These are phyloP conservation scores for Lepidium africanum DNA, from an alignment of 345 rosid genomes.

Conservation along the genomic window DNA sequence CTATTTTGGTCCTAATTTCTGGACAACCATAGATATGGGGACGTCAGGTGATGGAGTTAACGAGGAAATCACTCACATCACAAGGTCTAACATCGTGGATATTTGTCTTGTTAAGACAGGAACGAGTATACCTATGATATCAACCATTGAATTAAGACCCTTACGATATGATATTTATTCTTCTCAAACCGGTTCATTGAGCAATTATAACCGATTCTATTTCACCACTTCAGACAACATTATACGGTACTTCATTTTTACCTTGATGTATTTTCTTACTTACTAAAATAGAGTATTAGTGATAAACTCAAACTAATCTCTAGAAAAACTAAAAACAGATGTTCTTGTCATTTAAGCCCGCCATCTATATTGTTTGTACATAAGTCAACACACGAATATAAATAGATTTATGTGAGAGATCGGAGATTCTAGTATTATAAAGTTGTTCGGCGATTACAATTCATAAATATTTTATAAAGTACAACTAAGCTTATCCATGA, in stretches of 20 bases:
- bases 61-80: conserved; percentile 26
- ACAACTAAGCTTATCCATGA: too few relatives aligned
- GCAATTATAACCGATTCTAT: not conserved
- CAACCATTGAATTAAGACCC: conserved; percentile 9
- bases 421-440: too few relatives aligned
- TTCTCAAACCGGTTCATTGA: not conserved
- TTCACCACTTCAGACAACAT: not conserved
- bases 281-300: not conserved
- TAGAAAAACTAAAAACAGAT: too few relatives aligned
- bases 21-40: conserved; percentile 11
- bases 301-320: not conserved
- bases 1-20: conserved; percentile 33
- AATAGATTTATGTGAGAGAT: too few relatives aligned
- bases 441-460: too few relatives aligned
- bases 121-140: not conserved
- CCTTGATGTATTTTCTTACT: not conserved
- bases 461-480: too few relatives aligned
- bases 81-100: conserved; percentile 9
- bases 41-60: not conserved
- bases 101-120: conserved; percentile 44
- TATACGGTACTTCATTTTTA: not conserved
- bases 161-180: not conserved
- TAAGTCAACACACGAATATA: too few relatives aligned
- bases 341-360: too few relatives aligned
- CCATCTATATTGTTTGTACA: too few relatives aligned